These are phyloP conservation scores for Boletus rubropictus DNA, from an alignment of 768 basidiomycete genomes.

Conservation along the genomic window DNA sequence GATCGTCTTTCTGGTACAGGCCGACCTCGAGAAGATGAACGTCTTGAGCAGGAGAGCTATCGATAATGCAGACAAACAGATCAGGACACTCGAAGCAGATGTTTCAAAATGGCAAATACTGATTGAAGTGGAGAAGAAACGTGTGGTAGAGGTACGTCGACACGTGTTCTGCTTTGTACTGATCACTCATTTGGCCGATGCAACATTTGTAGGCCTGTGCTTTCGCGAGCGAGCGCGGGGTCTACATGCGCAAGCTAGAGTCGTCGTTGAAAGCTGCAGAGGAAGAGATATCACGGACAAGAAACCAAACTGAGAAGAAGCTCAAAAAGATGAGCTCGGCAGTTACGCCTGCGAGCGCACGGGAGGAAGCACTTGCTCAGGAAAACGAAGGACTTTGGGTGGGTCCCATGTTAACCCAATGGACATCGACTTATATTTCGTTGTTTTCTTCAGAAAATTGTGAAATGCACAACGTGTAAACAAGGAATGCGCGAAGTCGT, in stretches of 20 bases:
- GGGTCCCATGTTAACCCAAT: conserved; percentile 9
- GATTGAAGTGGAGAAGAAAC: conserved; percentile 37
- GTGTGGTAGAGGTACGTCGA: conserved; percentile 35
- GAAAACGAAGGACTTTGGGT: conserved; percentile 61
- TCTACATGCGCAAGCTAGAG: conserved; percentile 21
- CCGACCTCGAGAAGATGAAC: conserved; percentile 44
- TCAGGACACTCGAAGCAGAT: conserved; percentile 30
- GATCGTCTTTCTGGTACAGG: conserved; percentile 21
- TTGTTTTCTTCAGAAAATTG: conserved; percentile 48
- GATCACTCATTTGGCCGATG: neutral
- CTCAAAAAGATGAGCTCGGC: conserved; percentile 38
- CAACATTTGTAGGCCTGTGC: conserved; percentile 22
- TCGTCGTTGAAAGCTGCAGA: conserved; percentile 27
- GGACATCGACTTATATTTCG: too few species aligned
- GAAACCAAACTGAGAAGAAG: conserved; percentile 51
- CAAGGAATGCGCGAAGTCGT: conserved; percentile 71
- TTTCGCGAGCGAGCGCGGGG: conserved; percentile 29
- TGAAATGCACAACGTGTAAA: conserved; percentile 87
- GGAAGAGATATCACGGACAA: conserved; percentile 43
- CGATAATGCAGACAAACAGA: conserved; percentile 24
- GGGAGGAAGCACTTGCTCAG: conserved; percentile 35
- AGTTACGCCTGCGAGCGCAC: conserved; percentile 26
- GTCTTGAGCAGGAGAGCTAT: conserved; percentile 28
- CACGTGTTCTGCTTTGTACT: neutral
- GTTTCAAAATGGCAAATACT: conserved; percentile 30